A percentile compares a stretch with the other conserved stretches of the same genome.
These are phyloP conservation scores for Fusarium sp. DNA, from an alignment of 2,329 filamentous ascomycete genomes.

Conservation along the genomic window DNA sequence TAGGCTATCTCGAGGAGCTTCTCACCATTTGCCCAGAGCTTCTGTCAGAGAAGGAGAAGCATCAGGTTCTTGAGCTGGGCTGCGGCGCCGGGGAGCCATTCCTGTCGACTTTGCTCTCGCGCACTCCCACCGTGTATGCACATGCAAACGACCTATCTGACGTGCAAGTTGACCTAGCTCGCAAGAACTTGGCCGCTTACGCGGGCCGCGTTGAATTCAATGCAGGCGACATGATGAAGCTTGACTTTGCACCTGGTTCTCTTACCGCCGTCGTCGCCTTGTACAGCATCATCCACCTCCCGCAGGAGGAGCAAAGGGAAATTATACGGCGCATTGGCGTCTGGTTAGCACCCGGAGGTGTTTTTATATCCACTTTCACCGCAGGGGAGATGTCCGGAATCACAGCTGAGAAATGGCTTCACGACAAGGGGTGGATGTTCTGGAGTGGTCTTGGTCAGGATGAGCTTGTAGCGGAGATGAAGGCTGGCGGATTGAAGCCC, in stretches of 20 bases:
- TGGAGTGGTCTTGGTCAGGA: constrained; percentile 23
- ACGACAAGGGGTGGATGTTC: constrained; percentile 34
- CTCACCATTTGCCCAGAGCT: constrained; percentile 2
- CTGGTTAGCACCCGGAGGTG: constrained; percentile 27
- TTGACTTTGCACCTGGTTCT: constrained; percentile 14
- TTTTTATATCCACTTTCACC: constrained; percentile 15
- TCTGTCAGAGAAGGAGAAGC: not conserved
- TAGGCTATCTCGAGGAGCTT: constrained; percentile 10
- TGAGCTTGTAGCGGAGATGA: not conserved
- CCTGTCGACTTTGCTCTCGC: constrained; percentile 8
- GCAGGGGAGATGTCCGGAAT: not conserved
- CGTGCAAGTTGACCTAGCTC: constrained; percentile 17
- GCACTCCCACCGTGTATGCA: not conserved
- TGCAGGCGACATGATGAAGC: constrained; percentile 24
- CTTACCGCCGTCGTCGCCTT: constrained; percentile 21
- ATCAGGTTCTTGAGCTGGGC: constrained; percentile 23
- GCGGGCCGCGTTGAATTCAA: not conserved
- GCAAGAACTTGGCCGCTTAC: not conserved
- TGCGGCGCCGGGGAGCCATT: constrained; percentile 28
- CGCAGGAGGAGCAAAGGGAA: constrained; percentile 16
- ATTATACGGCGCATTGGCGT: constrained; percentile 3
- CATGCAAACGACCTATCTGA: constrained; percentile 30
- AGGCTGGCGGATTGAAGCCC: not conserved
- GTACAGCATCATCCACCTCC: constrained; percentile 31
- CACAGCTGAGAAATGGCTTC: constrained; percentile 5